Conservation (phyloP, 2,329 filamentous ascomycete species). For the Ophiostoma montium region DNA sequence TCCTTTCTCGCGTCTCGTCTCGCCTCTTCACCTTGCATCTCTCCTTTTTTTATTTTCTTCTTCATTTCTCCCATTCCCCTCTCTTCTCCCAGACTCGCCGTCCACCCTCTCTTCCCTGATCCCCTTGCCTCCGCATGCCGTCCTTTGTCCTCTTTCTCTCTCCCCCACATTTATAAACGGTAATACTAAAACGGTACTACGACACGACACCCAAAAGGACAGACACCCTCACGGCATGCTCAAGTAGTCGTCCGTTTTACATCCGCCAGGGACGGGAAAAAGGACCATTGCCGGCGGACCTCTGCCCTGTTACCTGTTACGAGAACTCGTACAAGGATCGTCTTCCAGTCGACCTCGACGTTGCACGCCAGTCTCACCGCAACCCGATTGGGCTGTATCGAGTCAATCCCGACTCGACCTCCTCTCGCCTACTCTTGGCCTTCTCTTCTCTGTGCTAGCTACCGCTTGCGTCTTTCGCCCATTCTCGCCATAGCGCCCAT, state of each 20-base stretch:
- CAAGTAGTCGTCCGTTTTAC: neutral
- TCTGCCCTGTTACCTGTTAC: too few relatives aligned
- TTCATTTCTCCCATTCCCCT: neutral
- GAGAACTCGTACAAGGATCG: neutral
- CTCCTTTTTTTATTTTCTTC: neutral
- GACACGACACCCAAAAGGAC: neutral
- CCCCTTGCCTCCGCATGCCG: neutral
- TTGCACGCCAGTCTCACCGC: neutral
- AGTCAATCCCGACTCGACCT: too few relatives aligned
- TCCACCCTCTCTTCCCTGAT: too few relatives aligned
- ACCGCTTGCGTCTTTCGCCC: too few relatives aligned
- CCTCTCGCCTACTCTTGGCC: neutral
- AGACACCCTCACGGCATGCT: neutral
- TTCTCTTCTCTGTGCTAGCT: too few relatives aligned
- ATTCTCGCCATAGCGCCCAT: too few relatives aligned
- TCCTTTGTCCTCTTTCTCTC: constrained; percentile 1
- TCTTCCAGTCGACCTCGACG: neutral
- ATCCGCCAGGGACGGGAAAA: neutral
- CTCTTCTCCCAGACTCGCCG: neutral
- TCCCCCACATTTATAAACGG: constrained; percentile 2
- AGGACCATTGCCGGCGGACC: too few relatives aligned
- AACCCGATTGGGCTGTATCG: too few relatives aligned
- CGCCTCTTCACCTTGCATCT: neutral
- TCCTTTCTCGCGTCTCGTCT: too few relatives aligned
- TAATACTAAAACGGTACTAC: neutral